A percentile compares a stretch with the other conserved stretches of the same genome.
These are phyloP conservation scores for Exophiala dermatitidis DNA, from an alignment of 2,329 filamentous ascomycete species.

Conservation along the genomic window DNA sequence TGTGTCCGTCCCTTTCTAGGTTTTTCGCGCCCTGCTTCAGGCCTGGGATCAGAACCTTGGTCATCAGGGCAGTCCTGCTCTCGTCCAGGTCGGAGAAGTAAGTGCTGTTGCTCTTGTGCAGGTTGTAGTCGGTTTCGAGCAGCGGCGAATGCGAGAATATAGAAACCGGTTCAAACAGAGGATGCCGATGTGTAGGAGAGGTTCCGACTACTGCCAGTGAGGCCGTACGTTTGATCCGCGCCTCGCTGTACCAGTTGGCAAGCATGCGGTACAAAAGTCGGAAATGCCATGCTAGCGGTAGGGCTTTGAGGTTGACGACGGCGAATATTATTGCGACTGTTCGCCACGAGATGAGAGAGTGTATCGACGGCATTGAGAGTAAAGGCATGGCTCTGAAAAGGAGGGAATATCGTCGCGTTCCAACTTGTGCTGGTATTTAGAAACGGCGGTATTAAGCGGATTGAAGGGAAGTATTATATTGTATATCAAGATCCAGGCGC, in stretches of 20 bases:
- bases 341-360: conserved; percentile 29
- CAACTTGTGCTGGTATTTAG: background rate
- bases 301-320: conserved; percentile 62
- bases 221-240: conserved; percentile 31
- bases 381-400: conserved; percentile 8
- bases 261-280: conserved; percentile 54
- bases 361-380: background rate
- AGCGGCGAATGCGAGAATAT: conserved; percentile 60
- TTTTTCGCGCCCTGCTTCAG: conserved; percentile 43
- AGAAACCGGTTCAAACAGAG: conserved; percentile 66
- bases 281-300: conserved; percentile 69
- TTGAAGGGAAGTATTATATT: too few relatives aligned
- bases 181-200: too few relatives aligned
- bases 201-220: conserved; percentile 41
- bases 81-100: conserved; percentile 56
- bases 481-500: too few relatives aligned
- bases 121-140: conserved; percentile 78
- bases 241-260: conserved; percentile 47
- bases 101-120: conserved; percentile 53
- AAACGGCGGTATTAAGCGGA: too few relatives aligned
- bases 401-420: too few relatives aligned
- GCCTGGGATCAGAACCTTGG: conserved; percentile 56
- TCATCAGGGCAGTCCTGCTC: conserved; percentile 71
- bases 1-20: conserved; percentile 42
- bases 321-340: conserved; percentile 46